A percentile compares a stretch with the other conserved stretches of the same genome.
phyloP scores from a whole-genome alignment of 495 filamentous ascomycete genomes.

The Aspergillus carlsbadensis region DNA sequence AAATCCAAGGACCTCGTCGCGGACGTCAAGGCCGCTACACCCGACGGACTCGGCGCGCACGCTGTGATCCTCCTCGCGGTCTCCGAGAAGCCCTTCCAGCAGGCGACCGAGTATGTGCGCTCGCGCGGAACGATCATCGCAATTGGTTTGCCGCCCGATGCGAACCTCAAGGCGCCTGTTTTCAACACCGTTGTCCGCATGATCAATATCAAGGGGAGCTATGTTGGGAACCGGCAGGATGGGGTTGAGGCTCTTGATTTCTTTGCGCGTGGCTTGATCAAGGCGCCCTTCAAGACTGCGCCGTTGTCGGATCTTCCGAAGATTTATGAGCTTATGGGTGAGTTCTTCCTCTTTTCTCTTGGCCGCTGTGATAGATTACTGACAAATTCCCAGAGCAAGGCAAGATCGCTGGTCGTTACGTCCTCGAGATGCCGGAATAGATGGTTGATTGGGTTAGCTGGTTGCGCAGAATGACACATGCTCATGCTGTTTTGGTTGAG shows the following conservation, averaged over 20 bases:
- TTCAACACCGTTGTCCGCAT: constrained; percentile 84
- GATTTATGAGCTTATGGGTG: constrained; percentile 71
- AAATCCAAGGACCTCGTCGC: constrained; percentile 71
- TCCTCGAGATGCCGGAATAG: constrained; percentile 68
- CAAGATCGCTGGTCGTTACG: constrained; percentile 85
- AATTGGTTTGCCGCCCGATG: constrained; percentile 80
- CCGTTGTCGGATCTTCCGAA: constrained; percentile 74
- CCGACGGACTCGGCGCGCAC: constrained; percentile 79
- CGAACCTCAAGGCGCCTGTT: constrained; percentile 77
- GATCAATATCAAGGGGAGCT: constrained; percentile 90
- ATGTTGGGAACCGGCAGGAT: constrained; percentile 88
- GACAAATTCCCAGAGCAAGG: constrained; percentile 47
- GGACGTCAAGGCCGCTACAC: constrained; percentile 75
- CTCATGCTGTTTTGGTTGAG: too few relatives aligned
- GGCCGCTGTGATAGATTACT: too few relatives aligned
- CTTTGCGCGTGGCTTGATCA: constrained; percentile 77
- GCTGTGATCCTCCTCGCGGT: constrained; percentile 85
- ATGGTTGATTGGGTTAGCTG: too few relatives aligned
- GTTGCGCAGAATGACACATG: too few relatives aligned
- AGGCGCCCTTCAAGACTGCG: constrained; percentile 79
- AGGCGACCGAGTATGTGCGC: constrained; percentile 82
- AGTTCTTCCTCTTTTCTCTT: constrained; percentile 6
- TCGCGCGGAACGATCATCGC: constrained; percentile 76
- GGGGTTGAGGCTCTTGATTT: constrained; percentile 85
- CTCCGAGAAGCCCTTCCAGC: constrained; percentile 89